Base-by-base conservation (phyloP, 164 flowering plant genomes). In the Echeveria elegans region DNA sequence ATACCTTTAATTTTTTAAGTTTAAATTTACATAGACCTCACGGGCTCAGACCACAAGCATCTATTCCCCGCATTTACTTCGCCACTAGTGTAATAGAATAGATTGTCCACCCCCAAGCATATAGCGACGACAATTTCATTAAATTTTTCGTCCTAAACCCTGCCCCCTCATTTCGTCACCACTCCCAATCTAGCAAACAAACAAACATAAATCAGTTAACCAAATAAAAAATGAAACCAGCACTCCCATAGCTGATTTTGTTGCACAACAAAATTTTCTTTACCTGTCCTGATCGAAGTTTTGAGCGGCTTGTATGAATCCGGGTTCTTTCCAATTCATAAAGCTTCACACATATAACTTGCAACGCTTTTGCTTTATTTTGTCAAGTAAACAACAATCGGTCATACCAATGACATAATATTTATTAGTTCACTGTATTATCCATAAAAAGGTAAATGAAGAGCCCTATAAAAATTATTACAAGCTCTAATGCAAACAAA, bases 321-420 rank as follows among this genome's bases (percentile, higher is more conserved):
- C 93, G 86, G 15, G 70, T 75, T 74, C 99, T 86, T 73, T 91
- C 96, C 63, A 86, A 77, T 77, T 91, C 97, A 73, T 89, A 94
- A 23, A 94, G 81, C 78, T 70, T 89, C 56, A 97, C 93, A 70
- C 96, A 94, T 24, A 94, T 53, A 23, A 94, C 86, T 79, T 87
- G 88, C 10, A 91, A 88, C 26, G 97, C 97, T 78, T 88, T 94
- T 68, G 96, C 92, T 72, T 92, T 94, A 82, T 89, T 94, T 97
- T 94, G 73, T 43, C 34, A 63, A 68, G 47, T 6, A 62, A 38
- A 4, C 34, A 38, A 68, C 34, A 68, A 30, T 19, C 24, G 50
- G 26, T 34, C 45, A 63, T 36, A 32, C 8, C 7, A n/a, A n/a
- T 21, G 23, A 4, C 30, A 24, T n/a, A n/a, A n/a, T 23, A 32